Base-by-base conservation (phyloP, 495 filamentous ascomycete species). In the Penicillium nucicola region DNA sequence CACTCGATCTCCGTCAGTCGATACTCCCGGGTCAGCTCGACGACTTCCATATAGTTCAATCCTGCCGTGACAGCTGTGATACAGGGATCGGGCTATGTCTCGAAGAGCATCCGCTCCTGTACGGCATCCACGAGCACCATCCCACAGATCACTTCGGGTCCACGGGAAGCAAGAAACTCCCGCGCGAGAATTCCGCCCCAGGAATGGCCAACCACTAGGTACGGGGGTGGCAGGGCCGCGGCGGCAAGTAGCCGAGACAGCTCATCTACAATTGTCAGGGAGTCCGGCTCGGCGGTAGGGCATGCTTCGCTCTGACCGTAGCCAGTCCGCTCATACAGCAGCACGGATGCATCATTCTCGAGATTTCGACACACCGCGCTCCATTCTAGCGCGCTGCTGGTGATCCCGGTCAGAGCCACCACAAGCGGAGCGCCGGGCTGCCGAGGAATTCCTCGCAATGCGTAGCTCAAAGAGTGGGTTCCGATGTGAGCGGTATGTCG, bases 391-490 rank as follows among this genome's bases (percentile, higher is more conserved):
- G 48, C 48, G 17, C 48, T 50, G 39, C 48, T 35, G 1, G 38
- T 50, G 30, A 50, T 43, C n/a, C 48, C 48, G 19, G 48, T 36
- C 4, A 50, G 10, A 13, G 43, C n/a, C 7, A 50, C 14, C 7
- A 50, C 39, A 2, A 50, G 32, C 3, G 48, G 48, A 25, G 38
- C 17, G 5, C 48, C 48, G 11, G 38, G 48, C 15, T 34, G 4
- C 31, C 48, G 19, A 2, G 28, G 17, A 11, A 42, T 43, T n/a
- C 48, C 48, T 17, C 48, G 38, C 31, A 50, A 17, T 25, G 48
- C 48, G 31, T 50, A 50, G 19, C 48, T 50, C 19, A 50, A 19
- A 0, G 48, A 42, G 31, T 50, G 48, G 12, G 48, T 50, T 50
- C 48, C 48, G 6, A 50, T 43, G n/a, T 32, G 31, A 22, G 48